phyloP scores from a whole-genome alignment of 345 rosid genomes.

The Arabidopsis suecica region DNA sequence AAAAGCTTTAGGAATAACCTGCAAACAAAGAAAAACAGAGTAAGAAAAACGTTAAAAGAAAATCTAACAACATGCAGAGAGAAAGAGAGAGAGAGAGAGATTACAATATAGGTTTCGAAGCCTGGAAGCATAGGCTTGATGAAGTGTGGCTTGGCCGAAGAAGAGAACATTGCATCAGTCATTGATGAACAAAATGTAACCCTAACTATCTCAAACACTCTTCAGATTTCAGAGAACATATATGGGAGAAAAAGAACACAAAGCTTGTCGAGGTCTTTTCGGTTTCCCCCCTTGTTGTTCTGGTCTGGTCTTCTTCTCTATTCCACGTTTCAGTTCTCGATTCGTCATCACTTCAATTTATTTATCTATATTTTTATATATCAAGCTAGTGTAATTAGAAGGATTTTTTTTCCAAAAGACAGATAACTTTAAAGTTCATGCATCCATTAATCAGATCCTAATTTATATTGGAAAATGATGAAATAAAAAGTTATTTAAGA shows the following conservation, averaged over 20 bases:
- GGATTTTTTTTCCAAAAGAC: too few species aligned
- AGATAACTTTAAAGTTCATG: too few species aligned
- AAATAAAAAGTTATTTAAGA: too few species aligned
- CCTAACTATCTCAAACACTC: not conserved
- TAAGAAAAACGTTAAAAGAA: not conserved
- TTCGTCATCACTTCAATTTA: too few species aligned
- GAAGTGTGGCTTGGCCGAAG: not conserved
- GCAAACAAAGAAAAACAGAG: not conserved
- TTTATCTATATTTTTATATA: too few species aligned
- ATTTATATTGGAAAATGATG: too few species aligned
- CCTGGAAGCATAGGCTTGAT: not conserved
- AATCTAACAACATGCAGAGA: not conserved
- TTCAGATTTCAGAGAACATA: not conserved
- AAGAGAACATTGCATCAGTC: not conserved
- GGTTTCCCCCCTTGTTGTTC: not conserved
- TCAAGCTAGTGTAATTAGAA: too few species aligned
- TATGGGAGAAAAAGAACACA: not conserved
- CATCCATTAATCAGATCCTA: too few species aligned
- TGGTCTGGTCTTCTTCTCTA: not conserved
- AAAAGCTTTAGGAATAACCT: conserved; percentile 18
- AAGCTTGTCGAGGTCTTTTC: not conserved
- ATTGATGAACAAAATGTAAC: not conserved
- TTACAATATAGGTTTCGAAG: conserved; percentile 12
- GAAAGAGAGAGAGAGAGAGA: too few species aligned
- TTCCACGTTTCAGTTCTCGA: too few species aligned